These are phyloP conservation scores for Pestalotiopsis sp. DNA, from an alignment of 2,329 filamentous ascomycete species.

Conservation along the genomic window DNA sequence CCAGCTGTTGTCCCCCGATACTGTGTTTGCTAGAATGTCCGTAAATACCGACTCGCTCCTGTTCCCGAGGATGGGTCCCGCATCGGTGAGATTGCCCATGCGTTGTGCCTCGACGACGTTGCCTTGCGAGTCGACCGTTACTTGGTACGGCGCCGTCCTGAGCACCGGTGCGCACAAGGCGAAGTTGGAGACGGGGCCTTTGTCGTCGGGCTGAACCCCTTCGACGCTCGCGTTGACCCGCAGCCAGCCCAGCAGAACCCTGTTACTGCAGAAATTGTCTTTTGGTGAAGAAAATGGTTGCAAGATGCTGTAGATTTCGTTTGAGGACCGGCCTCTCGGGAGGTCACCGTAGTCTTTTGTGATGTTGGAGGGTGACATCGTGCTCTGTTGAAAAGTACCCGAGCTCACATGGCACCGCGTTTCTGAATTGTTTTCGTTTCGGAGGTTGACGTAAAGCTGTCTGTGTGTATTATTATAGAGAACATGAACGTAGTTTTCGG, in stretches of 20 bases:
- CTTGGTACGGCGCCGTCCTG: background rate
- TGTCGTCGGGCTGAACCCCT: no score
- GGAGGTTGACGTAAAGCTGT: background rate
- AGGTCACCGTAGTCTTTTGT: no score
- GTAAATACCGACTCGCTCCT: background rate
- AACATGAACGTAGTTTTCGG: background rate
- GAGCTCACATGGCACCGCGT: background rate
- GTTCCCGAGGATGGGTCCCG: background rate
- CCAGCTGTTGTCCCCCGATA: background rate
- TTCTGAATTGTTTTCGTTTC: background rate
- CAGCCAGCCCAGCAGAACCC: background rate
- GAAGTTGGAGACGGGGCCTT: background rate
- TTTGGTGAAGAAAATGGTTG: no score
- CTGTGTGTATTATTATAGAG: background rate
- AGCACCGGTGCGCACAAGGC: background rate
- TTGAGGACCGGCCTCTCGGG: background rate
- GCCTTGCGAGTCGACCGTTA: background rate
- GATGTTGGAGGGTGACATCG: no score
- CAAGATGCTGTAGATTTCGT: background rate
- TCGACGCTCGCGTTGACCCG: background rate
- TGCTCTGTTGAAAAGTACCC: background rate
- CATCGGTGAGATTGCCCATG: background rate
- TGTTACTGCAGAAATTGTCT: background rate
- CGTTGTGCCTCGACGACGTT: background rate
- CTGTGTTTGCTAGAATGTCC: no score